Evolutionary conservation across 345 rosid species (phyloP), one percentile per base, ranked within the genome.

Genomic region (Xanthoceras sorbifolium): DNA sequence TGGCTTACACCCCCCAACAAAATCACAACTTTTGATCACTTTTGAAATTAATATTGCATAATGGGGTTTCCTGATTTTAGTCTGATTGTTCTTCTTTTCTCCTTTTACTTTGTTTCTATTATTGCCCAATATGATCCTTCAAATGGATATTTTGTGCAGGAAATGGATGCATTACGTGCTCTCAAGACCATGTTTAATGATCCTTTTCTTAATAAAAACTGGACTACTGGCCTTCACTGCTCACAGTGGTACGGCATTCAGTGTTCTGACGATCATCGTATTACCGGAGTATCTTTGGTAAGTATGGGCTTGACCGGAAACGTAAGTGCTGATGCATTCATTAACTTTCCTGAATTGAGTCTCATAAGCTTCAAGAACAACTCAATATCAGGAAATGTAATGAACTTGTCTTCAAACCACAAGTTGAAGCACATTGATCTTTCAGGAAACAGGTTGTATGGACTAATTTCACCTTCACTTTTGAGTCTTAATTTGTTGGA

Each of bases 211-310:
- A 81, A 82, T 26, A 14, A 14, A n/a, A 85, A 87, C 73, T 89
- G 93, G 91, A 82, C 69, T 18, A 82, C 69, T 18, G 87, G 89
- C 52, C 68, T 81, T 54, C 89, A 54, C 0, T 89, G 87, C 81
- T 76, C 88, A 2, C 69, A 18, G 46, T 87, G 88, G 90, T 64
- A 73, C n/a, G 92, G 90, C 17, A 70, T 86, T 36, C 70, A 50
- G 44, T 84, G 90, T 55, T 61, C 65, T 50, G 17, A 15, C 12
- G 71, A 76, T 23, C 81, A 85, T 17, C 82, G 38, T 20, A 86
- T 89, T 36, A 80, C 79, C 0, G 84, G 60, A 38, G 79, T 87
- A 38, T 59, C 18, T 11, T 72, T 89, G 72, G 81, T 83, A 76
- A 60, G 78, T 18, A 73, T 78, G 83, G 82, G 77, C 38, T 73